Evolutionary conservation across 305 asterid genomes (phyloP), one percentile per base, ranked within the genome.

Genomic region (Caryopteris hybrid): DNA sequence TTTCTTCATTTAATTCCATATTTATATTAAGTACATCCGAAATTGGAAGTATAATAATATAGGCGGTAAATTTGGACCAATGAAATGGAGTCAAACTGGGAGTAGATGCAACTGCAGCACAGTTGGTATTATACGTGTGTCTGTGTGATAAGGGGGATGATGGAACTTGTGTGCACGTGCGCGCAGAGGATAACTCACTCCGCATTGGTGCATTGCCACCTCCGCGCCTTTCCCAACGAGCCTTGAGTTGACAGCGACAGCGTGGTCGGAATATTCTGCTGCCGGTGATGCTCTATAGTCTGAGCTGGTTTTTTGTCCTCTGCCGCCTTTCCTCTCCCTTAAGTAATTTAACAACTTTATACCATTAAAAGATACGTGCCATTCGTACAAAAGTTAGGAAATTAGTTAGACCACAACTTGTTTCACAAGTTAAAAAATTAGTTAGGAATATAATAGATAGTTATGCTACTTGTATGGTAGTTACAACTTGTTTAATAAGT

Each of bases 141-240:
- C 36, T 31, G 36, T 3, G 36, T 3, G 14, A 29, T 56, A 14
- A 48, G n/a, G 54, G 39, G 31, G 41, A 48, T 29, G 53, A 64
- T 58, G 69, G 73, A 70, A 71, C 43, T 80, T 70, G 69, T 43
- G 75, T 76, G 75, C 84, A 80, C 81, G 81, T 80, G 84, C 79
- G 61, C 63, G 79, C 81, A 80, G 84, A 64, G 80, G 84, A 80
- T 80, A 70, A 73, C 66, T 72, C 63, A 21, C 39, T 18, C 18
- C 46, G 13, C 43, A 54, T 66, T 70, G 70, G 76, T 25, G n/a
- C 45, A 27, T 45, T 8, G 13, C 31, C 69, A 10, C 62, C 62
- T 20, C 72, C 23, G 53, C 73, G 59, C 53, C 70, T 53, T 74
- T 72, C 58, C 77, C 74, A 47, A 71, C 33, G 53, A 20, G 36